These are phyloP conservation scores for Vigna nakashimae DNA, from an alignment of 306 rosid species.

Conservation along the genomic window DNA sequence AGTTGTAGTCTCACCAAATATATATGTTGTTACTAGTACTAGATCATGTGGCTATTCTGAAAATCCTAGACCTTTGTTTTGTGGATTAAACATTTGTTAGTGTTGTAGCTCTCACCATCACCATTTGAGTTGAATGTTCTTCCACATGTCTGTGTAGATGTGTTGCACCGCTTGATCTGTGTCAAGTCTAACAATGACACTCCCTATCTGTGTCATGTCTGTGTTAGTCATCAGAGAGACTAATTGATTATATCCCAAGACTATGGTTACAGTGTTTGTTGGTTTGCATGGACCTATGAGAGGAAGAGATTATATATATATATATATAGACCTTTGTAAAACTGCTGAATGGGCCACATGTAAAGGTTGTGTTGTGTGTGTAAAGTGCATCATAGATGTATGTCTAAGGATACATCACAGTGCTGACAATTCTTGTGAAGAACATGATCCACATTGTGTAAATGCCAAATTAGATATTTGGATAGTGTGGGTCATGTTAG, in stretches of 20 bases:
- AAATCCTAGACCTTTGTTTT: not conserved
- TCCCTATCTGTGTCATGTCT: not conserved
- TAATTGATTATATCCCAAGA: slow-evolving; percentile 2
- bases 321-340: too few relatives aligned
- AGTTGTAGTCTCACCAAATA: not conserved
- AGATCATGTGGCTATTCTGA: not conserved
- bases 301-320: not conserved
- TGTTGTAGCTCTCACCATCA: not conserved
- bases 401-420: not conserved
- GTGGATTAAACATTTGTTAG: not conserved
- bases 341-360: not conserved
- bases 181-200: not conserved
- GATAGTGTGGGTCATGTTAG: slow-evolving; percentile 28
- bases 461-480: slow-evolving; percentile 27
- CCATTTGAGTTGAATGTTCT: slow-evolving; percentile 14
- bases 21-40: not conserved
- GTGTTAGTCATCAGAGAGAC: not conserved
- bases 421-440: slow-evolving; percentile 13
- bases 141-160: not conserved
- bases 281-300: slow-evolving; percentile 1
- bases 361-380: not conserved
- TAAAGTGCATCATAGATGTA: not conserved
- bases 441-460: slow-evolving; percentile 7
- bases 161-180: not conserved
- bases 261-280: not conserved